Evolutionary conservation across 352 stramenopile species (phyloP).

Genomic region (Saprolegnia parasitica): DNA sequence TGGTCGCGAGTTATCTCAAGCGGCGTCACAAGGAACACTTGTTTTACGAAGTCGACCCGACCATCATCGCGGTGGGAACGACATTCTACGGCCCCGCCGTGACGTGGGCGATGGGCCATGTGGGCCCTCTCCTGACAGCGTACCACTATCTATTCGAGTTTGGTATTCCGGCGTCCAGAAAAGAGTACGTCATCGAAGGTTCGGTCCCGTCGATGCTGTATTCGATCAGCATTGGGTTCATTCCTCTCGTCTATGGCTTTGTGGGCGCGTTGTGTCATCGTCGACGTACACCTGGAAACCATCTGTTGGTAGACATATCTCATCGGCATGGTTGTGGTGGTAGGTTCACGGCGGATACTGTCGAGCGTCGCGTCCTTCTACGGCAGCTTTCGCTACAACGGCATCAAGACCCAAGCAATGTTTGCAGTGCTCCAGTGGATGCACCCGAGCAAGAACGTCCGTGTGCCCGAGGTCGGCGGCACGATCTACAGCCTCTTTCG

Average conservation of each 20-base stretch:
- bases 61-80: background rate
- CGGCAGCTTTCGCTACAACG: background rate
- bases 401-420: slow-evolving; percentile 1
- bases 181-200: background rate
- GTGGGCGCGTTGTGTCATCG: background rate
- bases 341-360: background rate
- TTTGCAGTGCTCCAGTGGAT: background rate
- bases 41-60: background rate
- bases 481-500: background rate
- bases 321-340: no score
- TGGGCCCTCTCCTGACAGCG: background rate
- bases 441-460: background rate
- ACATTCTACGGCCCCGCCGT: no score
- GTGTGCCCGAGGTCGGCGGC: background rate
- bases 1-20: background rate
- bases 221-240: background rate
- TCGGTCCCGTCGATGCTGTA: background rate
- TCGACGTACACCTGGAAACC: no score
- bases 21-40: background rate
- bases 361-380: no score
- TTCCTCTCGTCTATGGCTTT: slow-evolving; percentile 4
- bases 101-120: background rate
- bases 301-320: no score
- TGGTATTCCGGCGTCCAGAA: background rate
- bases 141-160: background rate